These are phyloP conservation scores for Claviceps citrina DNA, from an alignment of 2,329 filamentous ascomycete genomes.

Conservation along the genomic window DNA sequence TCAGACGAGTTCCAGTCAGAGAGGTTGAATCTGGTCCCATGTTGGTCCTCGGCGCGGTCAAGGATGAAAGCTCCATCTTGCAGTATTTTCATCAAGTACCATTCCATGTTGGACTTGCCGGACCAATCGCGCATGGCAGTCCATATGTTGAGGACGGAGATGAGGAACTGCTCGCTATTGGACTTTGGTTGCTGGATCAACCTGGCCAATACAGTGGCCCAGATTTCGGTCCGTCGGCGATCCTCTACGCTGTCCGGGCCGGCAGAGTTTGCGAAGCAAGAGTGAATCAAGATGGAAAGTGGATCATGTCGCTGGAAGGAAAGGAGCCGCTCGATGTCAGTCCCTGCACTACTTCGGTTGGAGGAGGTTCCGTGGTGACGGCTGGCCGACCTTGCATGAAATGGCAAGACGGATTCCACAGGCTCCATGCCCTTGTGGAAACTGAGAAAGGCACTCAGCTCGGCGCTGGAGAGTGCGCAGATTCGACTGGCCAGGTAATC, in stretches of 20 bases:
- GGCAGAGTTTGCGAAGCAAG: slow-evolving; percentile 75
- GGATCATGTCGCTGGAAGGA: slow-evolving; percentile 84
- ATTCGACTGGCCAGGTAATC: slow-evolving; percentile 77
- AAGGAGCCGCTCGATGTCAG: slow-evolving; percentile 65
- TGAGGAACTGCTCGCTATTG: slow-evolving; percentile 65
- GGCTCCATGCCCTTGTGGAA: slow-evolving; percentile 68
- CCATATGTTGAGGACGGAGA: slow-evolving; percentile 77
- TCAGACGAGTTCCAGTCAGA: slow-evolving; percentile 63
- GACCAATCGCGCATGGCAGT: slow-evolving; percentile 78
- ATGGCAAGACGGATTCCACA: slow-evolving; percentile 68
- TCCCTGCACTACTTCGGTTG: slow-evolving; percentile 30
- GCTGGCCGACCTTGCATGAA: slow-evolving; percentile 38
- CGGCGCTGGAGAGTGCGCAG: slow-evolving; percentile 55
- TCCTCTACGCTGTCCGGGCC: slow-evolving; percentile 72
- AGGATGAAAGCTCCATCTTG: slow-evolving; percentile 85
- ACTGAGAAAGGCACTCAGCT: slow-evolving; percentile 62
- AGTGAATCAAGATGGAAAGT: slow-evolving; percentile 70
- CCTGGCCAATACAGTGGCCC: slow-evolving; percentile 75
- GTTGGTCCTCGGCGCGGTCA: slow-evolving; percentile 68
- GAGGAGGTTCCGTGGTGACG: slow-evolving; percentile 31
- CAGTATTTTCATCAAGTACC: slow-evolving; percentile 87
- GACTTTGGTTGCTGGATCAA: slow-evolving; percentile 65
- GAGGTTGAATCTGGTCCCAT: slow-evolving; percentile 54
- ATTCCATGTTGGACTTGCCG: slow-evolving; percentile 75
- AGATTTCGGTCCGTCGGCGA: slow-evolving; percentile 62